phyloP scores from a whole-genome alignment of 306 rosid genomes.

The Senna siamea region DNA sequence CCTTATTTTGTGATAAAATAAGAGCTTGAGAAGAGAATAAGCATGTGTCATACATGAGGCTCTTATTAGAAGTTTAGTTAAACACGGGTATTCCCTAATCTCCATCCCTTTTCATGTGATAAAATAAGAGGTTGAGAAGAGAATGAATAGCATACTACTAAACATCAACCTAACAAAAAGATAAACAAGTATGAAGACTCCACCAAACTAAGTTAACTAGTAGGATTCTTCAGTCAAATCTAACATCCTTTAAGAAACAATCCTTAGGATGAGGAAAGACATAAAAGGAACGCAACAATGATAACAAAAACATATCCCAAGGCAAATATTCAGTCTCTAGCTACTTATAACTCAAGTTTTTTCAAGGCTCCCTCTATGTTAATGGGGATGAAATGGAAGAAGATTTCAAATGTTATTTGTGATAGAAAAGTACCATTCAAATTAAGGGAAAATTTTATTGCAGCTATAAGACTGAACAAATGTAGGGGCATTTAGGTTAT shows the following conservation, averaged over 20 bases:
- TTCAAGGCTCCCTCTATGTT: too few relatives aligned
- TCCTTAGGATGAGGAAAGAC: not conserved
- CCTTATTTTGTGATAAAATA: not conserved
- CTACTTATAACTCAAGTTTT: too few relatives aligned
- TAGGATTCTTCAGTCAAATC: not conserved
- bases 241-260: not conserved
- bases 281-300: not conserved
- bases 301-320: not conserved
- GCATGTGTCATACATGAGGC: slow-evolving; percentile 12
- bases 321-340: too few relatives aligned
- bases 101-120: not conserved
- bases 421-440: too few relatives aligned
- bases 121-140: not conserved
- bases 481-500: not conserved
- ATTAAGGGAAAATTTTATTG: too few relatives aligned
- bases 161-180: slow-evolving; percentile 4
- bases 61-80: slow-evolving; percentile 15
- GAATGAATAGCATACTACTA: slow-evolving; percentile 3
- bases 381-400: too few relatives aligned
- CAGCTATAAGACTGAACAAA: not conserved
- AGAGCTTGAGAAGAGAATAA: slow-evolving; percentile 10
- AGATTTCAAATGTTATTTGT: too few relatives aligned
- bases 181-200: not conserved
- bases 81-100: not conserved
- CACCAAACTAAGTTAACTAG: slow-evolving; percentile 29